A percentile compares a stretch with the other conserved stretches of the same genome.
These are phyloP conservation scores for Colletotrichum liaoningense DNA, from an alignment of 2,329 filamentous ascomycete species.

Conservation along the genomic window DNA sequence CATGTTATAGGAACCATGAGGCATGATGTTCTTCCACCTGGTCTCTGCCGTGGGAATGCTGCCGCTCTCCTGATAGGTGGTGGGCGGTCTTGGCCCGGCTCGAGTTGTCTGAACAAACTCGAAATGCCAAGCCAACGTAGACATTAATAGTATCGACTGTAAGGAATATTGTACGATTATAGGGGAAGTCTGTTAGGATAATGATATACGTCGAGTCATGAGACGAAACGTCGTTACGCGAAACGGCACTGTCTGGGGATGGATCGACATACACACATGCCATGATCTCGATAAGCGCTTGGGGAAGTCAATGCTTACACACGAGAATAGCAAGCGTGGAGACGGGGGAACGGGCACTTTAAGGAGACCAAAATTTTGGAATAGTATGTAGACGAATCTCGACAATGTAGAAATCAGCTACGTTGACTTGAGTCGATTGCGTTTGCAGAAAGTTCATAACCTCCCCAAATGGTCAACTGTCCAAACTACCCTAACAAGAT, in stretches of 20 bases:
- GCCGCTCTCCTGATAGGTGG: background rate
- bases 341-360: background rate
- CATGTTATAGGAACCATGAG: too few species aligned
- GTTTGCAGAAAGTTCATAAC: background rate
- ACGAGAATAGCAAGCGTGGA: background rate
- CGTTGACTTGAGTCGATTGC: background rate
- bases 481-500: background rate
- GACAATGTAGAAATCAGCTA: background rate
- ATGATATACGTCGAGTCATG: slow-evolving; percentile 14
- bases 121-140: slow-evolving; percentile 6
- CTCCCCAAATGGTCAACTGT: background rate
- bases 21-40: background rate
- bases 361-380: background rate
- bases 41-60: background rate
- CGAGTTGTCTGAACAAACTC: background rate
- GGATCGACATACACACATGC: background rate
- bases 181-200: background rate
- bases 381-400: background rate
- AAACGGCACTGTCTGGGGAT: slow-evolving; percentile 2
- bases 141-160: background rate
- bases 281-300: slow-evolving; percentile 2
- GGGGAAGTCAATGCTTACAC: background rate
- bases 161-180: background rate
- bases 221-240: slow-evolving; percentile 12
- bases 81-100: slow-evolving; percentile 19